Conservation (phyloP, 805 yeast genomes). For the Tetrapisispora nanseiensis region DNA sequence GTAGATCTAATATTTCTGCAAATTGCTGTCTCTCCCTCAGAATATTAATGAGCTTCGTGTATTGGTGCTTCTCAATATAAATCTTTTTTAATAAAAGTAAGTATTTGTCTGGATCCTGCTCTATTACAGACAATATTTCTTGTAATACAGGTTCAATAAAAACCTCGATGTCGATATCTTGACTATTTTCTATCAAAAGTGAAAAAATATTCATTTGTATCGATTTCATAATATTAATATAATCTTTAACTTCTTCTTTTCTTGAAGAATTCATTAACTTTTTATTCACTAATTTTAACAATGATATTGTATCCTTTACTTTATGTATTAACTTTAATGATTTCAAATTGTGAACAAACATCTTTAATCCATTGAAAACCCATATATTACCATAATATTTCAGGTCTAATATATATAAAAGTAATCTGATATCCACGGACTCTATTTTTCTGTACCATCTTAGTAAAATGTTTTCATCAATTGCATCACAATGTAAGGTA, state of each 20-base stretch:
- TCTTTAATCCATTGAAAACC: slow-evolving; percentile 22
- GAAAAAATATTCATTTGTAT: slow-evolving; percentile 19
- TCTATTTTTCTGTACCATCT: slow-evolving; percentile 14
- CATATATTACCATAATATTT: slow-evolving; percentile 24
- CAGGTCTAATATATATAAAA: slow-evolving; percentile 20
- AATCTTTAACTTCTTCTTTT: slow-evolving; percentile 8
- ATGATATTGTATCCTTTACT: slow-evolving; percentile 6
- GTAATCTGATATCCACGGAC: slow-evolving; percentile 20
- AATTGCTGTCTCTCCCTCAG: slow-evolving; percentile 6
- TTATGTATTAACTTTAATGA: slow-evolving; percentile 21
- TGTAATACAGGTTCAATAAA: slow-evolving; percentile 13
- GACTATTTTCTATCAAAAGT: slow-evolving; percentile 1
- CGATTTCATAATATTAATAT: slow-evolving; percentile 14
- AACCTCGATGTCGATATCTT: slow-evolving; percentile 7
- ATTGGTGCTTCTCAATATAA: slow-evolving; percentile 11
- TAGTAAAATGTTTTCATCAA: slow-evolving; percentile 12
- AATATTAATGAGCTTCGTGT: slow-evolving; percentile 8
- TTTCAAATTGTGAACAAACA: slow-evolving; percentile 16
- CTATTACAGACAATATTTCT: slow-evolving; percentile 10
- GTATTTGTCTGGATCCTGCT: slow-evolving; percentile 2
- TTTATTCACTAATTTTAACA: slow-evolving; percentile 6
- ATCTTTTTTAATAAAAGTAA: slow-evolving; percentile 8
- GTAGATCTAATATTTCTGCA: slow-evolving; percentile 4
- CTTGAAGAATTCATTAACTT: slow-evolving; percentile 1
- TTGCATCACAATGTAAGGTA: slow-evolving; percentile 17